Percentiles rank a stretch among this genome's conserved stretches.
phyloP scores from a whole-genome alignment of 345 rosid genomes.

The Populus alba region DNA sequence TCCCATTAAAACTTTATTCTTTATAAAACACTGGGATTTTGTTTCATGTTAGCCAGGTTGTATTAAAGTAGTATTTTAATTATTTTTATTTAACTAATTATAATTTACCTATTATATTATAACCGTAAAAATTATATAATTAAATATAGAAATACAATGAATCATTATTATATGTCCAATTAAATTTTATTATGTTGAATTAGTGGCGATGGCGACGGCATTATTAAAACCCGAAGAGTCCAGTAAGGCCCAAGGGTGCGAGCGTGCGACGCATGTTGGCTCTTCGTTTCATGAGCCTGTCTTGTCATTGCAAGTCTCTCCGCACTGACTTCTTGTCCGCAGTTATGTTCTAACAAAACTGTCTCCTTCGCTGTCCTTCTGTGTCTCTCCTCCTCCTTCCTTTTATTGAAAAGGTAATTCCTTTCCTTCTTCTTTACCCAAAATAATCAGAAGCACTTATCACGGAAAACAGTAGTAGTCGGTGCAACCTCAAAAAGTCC shows the following conservation, averaged over 20 bases:
- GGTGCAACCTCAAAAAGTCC: background rate
- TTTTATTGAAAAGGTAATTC: background rate
- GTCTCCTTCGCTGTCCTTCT: background rate
- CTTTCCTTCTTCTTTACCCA: background rate
- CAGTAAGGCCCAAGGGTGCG: background rate
- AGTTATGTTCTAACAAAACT: background rate
- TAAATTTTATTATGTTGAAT: no score
- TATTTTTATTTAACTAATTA: no score
- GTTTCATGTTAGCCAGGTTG: no score
- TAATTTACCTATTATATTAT: no score
- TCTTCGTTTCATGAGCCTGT: constrained; percentile 5
- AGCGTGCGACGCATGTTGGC: background rate
- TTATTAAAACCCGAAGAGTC: no score
- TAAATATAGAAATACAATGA: no score
- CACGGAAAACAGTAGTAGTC: background rate
- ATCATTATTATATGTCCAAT: no score
- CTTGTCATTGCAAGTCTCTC: background rate
- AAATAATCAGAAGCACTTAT: background rate
- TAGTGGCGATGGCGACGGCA: no score
- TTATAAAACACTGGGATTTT: no score
- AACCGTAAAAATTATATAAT: no score
- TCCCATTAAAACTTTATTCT: no score
- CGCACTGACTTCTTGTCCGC: background rate
- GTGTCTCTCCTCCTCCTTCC: background rate
- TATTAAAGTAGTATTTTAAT: no score